These are phyloP conservation scores for Trichoderma koningii DNA, from an alignment of 2,329 filamentous ascomycete genomes.

Conservation along the genomic window DNA sequence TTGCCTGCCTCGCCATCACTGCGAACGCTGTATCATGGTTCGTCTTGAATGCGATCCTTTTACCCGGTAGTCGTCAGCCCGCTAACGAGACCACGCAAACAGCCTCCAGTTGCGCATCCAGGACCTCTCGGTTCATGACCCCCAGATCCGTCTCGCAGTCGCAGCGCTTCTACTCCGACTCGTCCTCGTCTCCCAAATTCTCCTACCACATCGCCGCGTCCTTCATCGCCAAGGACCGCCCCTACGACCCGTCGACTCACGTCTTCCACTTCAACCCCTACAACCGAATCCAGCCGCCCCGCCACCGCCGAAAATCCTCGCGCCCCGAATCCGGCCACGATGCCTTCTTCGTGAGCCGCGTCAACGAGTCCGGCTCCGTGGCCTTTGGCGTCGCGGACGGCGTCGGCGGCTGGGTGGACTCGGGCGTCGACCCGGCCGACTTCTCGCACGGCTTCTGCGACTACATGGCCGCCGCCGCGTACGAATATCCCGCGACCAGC, in stretches of 20 bases:
- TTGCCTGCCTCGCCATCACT: slow-evolving; percentile 30
- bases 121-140: slow-evolving; percentile 27
- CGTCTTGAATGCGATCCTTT: not conserved
- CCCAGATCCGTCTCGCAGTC: not conserved
- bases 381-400: slow-evolving; percentile 92
- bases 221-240: slow-evolving; percentile 71
- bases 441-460: slow-evolving; percentile 93
- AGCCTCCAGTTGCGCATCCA: slow-evolving; percentile 14
- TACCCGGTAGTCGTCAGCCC: not conserved
- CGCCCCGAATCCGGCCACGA: slow-evolving; percentile 87
- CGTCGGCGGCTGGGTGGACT: slow-evolving; percentile 92
- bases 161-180: slow-evolving; percentile 31
- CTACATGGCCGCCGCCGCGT: slow-evolving; percentile 81
- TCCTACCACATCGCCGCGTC: slow-evolving; percentile 73
- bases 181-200: slow-evolving; percentile 45
- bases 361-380: slow-evolving; percentile 71
- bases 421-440: slow-evolving; percentile 88
- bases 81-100: not conserved
- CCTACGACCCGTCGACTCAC: slow-evolving; percentile 68
- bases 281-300: slow-evolving; percentile 57
- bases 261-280: slow-evolving; percentile 72
- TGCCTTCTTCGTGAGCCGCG: slow-evolving; percentile 85
- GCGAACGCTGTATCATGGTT: slow-evolving; percentile 29
- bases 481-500: slow-evolving; percentile 52
- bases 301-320: slow-evolving; percentile 39